Evolutionary conservation across 805 yeast genomes (phyloP), one percentile per base, ranked within the genome.

Genomic region (Metschnikowia aberdeeniae): DNA sequence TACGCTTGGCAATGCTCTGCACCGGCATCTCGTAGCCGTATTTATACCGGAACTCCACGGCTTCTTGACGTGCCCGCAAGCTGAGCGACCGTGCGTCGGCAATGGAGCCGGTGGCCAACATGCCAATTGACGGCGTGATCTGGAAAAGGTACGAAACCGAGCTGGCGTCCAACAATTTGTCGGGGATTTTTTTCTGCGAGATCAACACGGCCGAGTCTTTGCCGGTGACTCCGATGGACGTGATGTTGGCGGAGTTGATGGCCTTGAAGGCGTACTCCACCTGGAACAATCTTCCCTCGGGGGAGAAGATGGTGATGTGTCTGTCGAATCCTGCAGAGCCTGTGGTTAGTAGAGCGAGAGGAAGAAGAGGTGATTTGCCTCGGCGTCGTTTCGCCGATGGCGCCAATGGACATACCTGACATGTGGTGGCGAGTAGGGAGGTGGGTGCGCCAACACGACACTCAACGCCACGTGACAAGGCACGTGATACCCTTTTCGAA

Each of bases 241-340:
- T 93, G 61, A 93, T 81, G 64, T 88, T 92, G 47, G 97, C 81
- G 37, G 95, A 81, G 61, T 89, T 93, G 64, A 93, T 89, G 5
- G 98, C 98, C 66, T 93, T 90, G 75, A 90, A 90, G 5, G 98
- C 99, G 63, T 93, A 93, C 67, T 93, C 99, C 31, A 92, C 99
- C 71, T 93, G 99, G 70, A 86, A 93, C 50, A 93, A 76, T 68
- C 99, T 83, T 37, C 99, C 99, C 65, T 93, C 99, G 17, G 99
- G 99, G 33, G 98, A 92, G 73, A 93, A 93, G 59, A 93, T 90
- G 26, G 99, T 93, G 66, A 93, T 93, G 67, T 93, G 99, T 75
- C 99, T 86, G 73, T 93, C 99, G 66, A 90, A 93, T 44, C 99
- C 99, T n/a, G 98, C 96, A 51, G 83, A 75, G 52, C 81, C 83